Evolutionary conservation across 306 rosid species (phyloP).

Genomic region (Pterocarpus santalinus): DNA sequence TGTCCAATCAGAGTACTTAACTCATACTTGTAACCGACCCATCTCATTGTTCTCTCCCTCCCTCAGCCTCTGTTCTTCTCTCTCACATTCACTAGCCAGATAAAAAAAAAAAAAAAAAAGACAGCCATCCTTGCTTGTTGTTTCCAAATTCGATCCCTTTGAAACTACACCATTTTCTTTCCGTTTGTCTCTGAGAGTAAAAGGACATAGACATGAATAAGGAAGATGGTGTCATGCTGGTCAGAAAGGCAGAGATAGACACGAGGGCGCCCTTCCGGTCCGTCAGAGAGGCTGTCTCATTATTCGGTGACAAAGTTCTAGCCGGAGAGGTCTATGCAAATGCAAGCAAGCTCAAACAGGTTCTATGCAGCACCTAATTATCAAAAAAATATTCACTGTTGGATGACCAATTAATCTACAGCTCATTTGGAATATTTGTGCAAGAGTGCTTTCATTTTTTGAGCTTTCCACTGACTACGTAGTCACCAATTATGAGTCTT

Average conservation of each 20-base stretch:
- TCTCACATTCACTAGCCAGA: background rate
- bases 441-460: background rate
- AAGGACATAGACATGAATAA: constrained; percentile 50
- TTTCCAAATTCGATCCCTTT: constrained; percentile 1
- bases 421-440: background rate
- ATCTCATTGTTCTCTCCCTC: constrained; percentile 17
- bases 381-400: background rate
- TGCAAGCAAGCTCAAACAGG: constrained; percentile 75
- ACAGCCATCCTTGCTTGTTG: background rate
- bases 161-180: background rate
- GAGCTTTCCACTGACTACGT: background rate
- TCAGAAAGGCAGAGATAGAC: constrained; percentile 81
- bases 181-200: background rate
- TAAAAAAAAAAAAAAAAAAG: background rate
- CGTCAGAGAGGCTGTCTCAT: constrained; percentile 86
- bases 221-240: constrained; percentile 48
- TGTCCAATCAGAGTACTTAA: constrained; percentile 15
- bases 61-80: constrained; percentile 19
- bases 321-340: constrained; percentile 75
- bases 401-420: too few species aligned
- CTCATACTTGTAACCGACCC: constrained; percentile 26
- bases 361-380: constrained; percentile 17
- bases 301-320: constrained; percentile 83
- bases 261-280: constrained; percentile 82
- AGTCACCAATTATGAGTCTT: background rate